Conservation (phyloP, 1,284 basidiomycete species). For the Cutaneotrichosporon curvatum region DNA sequence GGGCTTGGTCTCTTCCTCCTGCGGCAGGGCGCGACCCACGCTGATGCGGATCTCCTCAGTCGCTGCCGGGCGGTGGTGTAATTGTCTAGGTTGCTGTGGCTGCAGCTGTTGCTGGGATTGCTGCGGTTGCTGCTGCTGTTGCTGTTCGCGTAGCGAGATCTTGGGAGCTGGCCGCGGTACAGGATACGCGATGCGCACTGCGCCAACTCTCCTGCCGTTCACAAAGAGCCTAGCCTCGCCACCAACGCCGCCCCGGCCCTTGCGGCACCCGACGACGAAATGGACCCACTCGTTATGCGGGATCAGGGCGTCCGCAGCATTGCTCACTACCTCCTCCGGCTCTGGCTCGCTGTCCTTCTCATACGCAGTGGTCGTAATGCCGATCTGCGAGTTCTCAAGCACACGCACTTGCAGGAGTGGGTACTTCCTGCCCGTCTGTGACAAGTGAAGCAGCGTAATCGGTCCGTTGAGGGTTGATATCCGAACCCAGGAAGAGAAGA, state of each 20-base stretch:
- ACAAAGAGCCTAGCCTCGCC: constrained; percentile 38
- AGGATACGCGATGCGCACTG: constrained; percentile 34
- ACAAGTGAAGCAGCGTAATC: constrained; percentile 38
- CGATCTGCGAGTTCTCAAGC: constrained; percentile 44
- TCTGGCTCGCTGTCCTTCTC: constrained; percentile 8
- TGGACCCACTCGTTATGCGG: constrained; percentile 45
- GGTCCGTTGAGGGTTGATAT: constrained; percentile 38
- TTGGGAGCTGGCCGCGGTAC: constrained; percentile 14
- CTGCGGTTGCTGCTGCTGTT: constrained; percentile 3
- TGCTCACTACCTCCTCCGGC: constrained; percentile 36
- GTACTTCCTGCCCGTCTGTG: constrained; percentile 21
- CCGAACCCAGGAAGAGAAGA: constrained; percentile 40
- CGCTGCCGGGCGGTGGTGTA: constrained; percentile 8
- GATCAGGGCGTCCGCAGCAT: constrained; percentile 38
- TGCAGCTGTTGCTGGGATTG: not conserved
- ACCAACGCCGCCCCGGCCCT: constrained; percentile 18
- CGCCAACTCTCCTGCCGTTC: constrained; percentile 37
- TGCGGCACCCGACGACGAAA: constrained; percentile 36
- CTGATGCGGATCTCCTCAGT: constrained; percentile 8
- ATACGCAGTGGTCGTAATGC: constrained; percentile 24
- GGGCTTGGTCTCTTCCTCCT: no score
- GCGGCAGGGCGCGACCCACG: not conserved
- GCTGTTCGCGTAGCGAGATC: not conserved
- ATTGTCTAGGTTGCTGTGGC: no score
- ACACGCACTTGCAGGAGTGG: constrained; percentile 32